phyloP scores from a whole-genome alignment of 2,329 filamentous ascomycete species.

The Sporothrix sp. region DNA sequence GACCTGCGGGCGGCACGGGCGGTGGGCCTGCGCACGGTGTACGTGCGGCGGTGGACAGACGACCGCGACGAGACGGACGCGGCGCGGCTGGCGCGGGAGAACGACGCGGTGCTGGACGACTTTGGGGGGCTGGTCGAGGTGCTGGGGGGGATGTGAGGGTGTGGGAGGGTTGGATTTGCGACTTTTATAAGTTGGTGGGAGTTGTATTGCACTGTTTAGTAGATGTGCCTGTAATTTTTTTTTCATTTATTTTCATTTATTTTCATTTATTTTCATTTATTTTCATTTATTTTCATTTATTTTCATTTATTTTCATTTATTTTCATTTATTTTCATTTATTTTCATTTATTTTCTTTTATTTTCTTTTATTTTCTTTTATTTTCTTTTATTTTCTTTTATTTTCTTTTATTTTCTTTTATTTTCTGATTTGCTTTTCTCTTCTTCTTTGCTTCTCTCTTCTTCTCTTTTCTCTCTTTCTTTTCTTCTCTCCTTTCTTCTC shows the following conservation, averaged over 20 bases:
- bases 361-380: neutral
- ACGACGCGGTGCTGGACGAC: neutral
- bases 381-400: neutral
- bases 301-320: too few relatives aligned
- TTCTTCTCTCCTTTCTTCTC: neutral
- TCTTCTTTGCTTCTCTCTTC: neutral
- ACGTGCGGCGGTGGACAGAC: conserved; percentile 43
- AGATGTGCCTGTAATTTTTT: too few relatives aligned
- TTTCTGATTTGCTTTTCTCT: neutral
- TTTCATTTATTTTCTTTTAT: too few relatives aligned
- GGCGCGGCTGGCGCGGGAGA: neutral
- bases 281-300: too few relatives aligned
- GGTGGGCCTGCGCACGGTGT: conserved; percentile 41
- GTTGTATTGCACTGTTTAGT: too few relatives aligned
- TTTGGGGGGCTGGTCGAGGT: neutral
- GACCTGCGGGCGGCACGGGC: conserved; percentile 39
- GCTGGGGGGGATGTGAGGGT: neutral
- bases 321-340: too few relatives aligned
- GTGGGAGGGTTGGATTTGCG: neutral
- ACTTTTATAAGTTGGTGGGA: too few relatives aligned
- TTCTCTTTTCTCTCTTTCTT: neutral
- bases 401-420: neutral
- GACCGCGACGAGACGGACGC: conserved; percentile 24
- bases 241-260: too few relatives aligned
- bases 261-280: too few relatives aligned